Base-by-base conservation (phyloP, 345 rosid genomes). In the Pistacia vera region DNA sequence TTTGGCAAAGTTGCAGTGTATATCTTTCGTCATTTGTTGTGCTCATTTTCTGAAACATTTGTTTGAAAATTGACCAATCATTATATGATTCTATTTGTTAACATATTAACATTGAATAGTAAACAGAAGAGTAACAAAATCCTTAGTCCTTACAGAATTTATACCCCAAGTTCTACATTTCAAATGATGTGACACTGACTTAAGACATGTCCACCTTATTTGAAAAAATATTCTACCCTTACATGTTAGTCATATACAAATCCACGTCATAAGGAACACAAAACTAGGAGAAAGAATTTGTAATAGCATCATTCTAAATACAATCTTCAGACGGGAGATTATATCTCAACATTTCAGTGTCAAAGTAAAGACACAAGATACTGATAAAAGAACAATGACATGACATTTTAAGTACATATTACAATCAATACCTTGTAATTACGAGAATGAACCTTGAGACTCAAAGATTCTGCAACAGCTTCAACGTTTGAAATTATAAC, bases 381-480 rank as follows among this genome's bases (percentile, higher is more conserved):
- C 54, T 65, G 9, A 20, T 22, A 68, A 73, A 20, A 20, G 46
- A 28, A 61, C 5, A 48, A n/a, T 51, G 52, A 61, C 10, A 33
- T 20, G 41, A 25, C 17, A 63, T 52, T 62, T n/a, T 20, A 64
- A 49, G 25, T 4, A 12, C 11, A 46, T 56, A 75, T n/a, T 54
- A 74, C 33, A 77, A 72, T n/a, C 33, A 63, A 22, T 82, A 95
- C 99, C 97, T 90, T 93, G 86, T 78, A 95, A 83, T 89, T 81
- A 70, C 88, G 89, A 0, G 93, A 90, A 72, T 90, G 91, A 78
- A 88, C 90, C 78, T 87, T 85, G 63, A 88, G 84, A 74, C 79
- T 74, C 88, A 95, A 85, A 61, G 89, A 89, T 79, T 81, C 74
- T 8, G 97, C 96, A 86, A 85, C 93, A 77, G 85, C 86, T 84